Conservation (phyloP, 139 green algal genomes). For the Micromonas commoda region DNA sequence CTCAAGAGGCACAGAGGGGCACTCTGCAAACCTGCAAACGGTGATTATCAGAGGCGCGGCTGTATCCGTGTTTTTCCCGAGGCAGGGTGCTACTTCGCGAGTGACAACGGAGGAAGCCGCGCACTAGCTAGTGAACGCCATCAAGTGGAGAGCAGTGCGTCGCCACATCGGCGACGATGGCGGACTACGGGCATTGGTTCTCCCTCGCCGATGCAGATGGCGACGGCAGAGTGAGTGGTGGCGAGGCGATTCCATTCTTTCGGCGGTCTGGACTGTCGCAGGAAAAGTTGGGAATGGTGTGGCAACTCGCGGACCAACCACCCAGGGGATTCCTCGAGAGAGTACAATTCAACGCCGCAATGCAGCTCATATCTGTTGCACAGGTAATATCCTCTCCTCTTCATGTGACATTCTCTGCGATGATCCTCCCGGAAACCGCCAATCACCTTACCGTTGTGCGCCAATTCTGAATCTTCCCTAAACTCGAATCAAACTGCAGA, state of each 20-base stretch:
- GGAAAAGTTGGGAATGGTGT: not conserved
- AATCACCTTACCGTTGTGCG: not conserved
- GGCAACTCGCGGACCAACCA: not conserved
- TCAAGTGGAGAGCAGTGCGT: too few species aligned
- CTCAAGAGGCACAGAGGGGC: too few species aligned
- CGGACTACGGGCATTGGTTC: constrained; percentile 14
- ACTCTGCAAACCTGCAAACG: too few species aligned
- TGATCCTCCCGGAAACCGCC: too few species aligned
- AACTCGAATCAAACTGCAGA: not conserved
- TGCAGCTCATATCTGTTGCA: not conserved
- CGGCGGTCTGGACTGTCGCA: not conserved
- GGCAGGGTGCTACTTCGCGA: too few species aligned
- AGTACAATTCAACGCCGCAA: not conserved
- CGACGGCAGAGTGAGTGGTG: not conserved
- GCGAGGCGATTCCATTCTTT: constrained; percentile 17
- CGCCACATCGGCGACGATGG: too few species aligned
- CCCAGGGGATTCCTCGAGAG: not conserved
- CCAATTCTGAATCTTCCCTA: not conserved
- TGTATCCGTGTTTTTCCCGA: too few species aligned
- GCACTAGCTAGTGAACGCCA: too few species aligned
- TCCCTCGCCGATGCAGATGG: not conserved
- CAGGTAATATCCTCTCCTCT: not conserved
- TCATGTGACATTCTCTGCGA: too few species aligned
- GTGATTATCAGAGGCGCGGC: too few species aligned
- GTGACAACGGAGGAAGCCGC: too few species aligned